Percentiles rank a stretch among this genome's conserved stretches.
Conservation (phyloP, 345 rosid genomes). For the Reutealis trisperma region DNA sequence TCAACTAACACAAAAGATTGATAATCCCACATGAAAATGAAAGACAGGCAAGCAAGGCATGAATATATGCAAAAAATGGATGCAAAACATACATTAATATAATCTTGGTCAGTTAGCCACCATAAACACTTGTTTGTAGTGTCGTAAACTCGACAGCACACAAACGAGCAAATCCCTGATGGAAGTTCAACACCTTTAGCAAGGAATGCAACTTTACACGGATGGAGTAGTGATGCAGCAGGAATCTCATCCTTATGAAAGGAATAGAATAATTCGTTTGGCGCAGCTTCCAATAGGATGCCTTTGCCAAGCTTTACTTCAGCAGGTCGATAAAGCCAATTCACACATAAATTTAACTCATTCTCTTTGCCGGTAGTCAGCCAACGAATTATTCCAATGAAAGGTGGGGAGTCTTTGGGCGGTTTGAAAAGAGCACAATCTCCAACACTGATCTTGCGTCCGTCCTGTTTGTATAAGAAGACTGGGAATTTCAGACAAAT, state of each 20-base stretch:
- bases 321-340: constrained; percentile 87
- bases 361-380: constrained; percentile 50
- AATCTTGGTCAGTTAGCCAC: constrained; percentile 95
- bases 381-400: constrained; percentile 76
- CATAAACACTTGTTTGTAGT: constrained; percentile 66
- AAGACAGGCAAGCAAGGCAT: too few relatives aligned
- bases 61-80: background rate
- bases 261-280: constrained; percentile 92
- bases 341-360: constrained; percentile 57
- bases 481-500: background rate
- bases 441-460: constrained; percentile 79
- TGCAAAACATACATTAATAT: constrained; percentile 66
- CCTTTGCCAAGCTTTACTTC: constrained; percentile 89
- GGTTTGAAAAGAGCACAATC: constrained; percentile 95
- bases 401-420: constrained; percentile 82
- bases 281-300: constrained; percentile 75
- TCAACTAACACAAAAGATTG: background rate
- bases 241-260: constrained; percentile 92
- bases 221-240: constrained; percentile 86
- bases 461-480: constrained; percentile 51
- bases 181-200: constrained; percentile 78
- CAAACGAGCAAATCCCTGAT: constrained; percentile 72
- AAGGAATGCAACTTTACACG: constrained; percentile 94
- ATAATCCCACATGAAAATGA: background rate
- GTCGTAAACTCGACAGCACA: constrained; percentile 87